phyloP scores from a whole-genome alignment of 495 filamentous ascomycete genomes.

The Tuber melanosporum region DNA sequence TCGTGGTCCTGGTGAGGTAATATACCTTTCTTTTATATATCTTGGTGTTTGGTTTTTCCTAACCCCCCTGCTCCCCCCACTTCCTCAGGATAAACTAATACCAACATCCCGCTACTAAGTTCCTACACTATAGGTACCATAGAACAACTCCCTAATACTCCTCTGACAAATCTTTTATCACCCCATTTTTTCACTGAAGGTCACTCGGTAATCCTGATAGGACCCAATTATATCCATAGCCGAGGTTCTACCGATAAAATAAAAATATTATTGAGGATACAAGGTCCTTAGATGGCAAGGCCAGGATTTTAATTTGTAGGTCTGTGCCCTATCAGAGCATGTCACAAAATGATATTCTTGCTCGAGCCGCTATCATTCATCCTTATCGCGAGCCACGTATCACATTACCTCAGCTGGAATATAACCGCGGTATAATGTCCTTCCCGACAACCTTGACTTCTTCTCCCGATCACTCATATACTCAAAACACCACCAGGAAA shows the following conservation, averaged over 20 bases:
- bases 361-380: not conserved
- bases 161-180: not conserved
- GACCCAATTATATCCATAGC: not conserved
- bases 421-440: not conserved
- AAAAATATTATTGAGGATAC: not conserved
- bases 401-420: not conserved
- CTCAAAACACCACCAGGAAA: not conserved
- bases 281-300: not conserved
- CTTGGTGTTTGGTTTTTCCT: not conserved
- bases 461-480: conserved; percentile 5
- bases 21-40: not conserved
- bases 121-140: not conserved
- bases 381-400: not conserved
- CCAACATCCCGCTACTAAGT: not conserved
- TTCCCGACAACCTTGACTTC: not conserved
- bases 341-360: not conserved
- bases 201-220: not conserved
- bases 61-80: not conserved
- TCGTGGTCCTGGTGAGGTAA: not conserved
- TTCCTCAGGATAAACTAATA: not conserved
- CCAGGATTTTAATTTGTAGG: not conserved
- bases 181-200: not conserved
- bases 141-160: not conserved
- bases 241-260: not conserved
- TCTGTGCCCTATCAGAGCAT: not conserved